Base-by-base conservation (phyloP, 768 basidiomycete genomes). In the Gymnopilus dilepis region DNA sequence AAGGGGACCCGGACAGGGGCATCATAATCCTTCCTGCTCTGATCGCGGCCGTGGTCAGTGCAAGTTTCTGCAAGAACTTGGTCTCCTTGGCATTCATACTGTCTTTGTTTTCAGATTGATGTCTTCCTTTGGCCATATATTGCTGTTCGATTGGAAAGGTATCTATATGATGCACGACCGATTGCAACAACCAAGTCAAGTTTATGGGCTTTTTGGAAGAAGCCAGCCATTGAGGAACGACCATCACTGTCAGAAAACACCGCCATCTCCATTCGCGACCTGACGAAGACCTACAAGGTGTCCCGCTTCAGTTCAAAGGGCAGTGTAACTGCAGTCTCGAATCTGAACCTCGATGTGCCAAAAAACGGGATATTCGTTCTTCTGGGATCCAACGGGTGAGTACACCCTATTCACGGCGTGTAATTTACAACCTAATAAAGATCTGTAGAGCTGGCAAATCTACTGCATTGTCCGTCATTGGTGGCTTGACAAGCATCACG, bases 331-430 rank as follows among this genome's bases (percentile, higher is more conserved):
- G 91, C 92, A 2, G 82, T 93, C 28, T 75, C 77, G 2, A 85
- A 90, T 61, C 81, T 94, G 28, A 86, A 84, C 5, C 71, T 93
- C 40, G 82, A 89, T 64, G 80, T 94, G 11, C 91, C 91, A 1
- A 86, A 86, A 66, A 78, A 75, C 6, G 90, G 91, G 7, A 91
- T 92, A n/a, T 92, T 86, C 67, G 90, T 92, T 28, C 76, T 93
- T 8, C 75, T 92, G 11, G 91, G 91, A 26, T 86, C 90, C 1
- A 90, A 91, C 62, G 89, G 88, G 86, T 80, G 31, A 31, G 77
- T 73, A 4, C 5, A 24, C n/a, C 34, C 15, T 37, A n/a, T 15
- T 9, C 34, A 2, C 8, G 15, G 15, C 2, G 2, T 37, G 11
- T 37, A 9, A 34, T 9, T 15, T 37, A 37, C 34, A 8, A 4